A percentile compares a stretch with the other conserved stretches of the same genome.
phyloP scores from a whole-genome alignment of 345 rosid species.

The Brassica napus region Da-Ae NC_063446.1:30569501-30570000 shows the following conservation, averaged over 20 bases:
- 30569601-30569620: constrained; percentile 30
- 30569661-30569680: constrained; percentile 80
- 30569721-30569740: constrained; percentile 78
- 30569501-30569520: constrained; percentile 87
- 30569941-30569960: too few relatives aligned
- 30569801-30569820: too few relatives aligned
- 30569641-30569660: constrained; percentile 91
- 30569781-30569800: too few relatives aligned
- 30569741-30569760: constrained; percentile 62
- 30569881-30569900: too few relatives aligned
- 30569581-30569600: constrained; percentile 49
- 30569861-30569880: too few relatives aligned
- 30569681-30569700: constrained; percentile 88
- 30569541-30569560: constrained; percentile 92
- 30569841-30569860: too few relatives aligned
- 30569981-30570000: too few relatives aligned
- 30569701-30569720: constrained; percentile 69
- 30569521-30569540: constrained; percentile 79
- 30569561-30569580: constrained; percentile 76
- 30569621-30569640: constrained; percentile 81
- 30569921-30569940: too few relatives aligned
- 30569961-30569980: too few relatives aligned
- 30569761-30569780: too few relatives aligned
- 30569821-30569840: too few relatives aligned
- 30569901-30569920: too few relatives aligned